Evolutionary conservation across 495 filamentous ascomycete genomes (phyloP).

Genomic region (Extremus antarcticus): DNA sequence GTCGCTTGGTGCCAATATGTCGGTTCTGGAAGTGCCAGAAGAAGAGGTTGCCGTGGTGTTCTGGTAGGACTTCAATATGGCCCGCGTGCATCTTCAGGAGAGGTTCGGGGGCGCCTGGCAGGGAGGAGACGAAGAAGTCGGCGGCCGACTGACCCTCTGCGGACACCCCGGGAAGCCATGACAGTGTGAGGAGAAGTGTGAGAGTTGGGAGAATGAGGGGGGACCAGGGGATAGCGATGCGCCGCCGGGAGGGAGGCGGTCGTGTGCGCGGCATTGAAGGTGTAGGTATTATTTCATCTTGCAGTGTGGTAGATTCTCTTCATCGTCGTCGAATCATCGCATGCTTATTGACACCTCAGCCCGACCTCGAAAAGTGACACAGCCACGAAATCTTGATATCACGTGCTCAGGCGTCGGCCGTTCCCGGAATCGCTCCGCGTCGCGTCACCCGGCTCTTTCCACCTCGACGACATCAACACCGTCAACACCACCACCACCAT

Average conservation of each 20-base stretch:
- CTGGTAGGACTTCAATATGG: conserved; percentile 78
- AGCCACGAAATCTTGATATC: background rate
- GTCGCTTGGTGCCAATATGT: conserved; percentile 83
- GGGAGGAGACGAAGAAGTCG: conserved; percentile 76
- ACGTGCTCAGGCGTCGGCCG: background rate
- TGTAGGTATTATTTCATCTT: background rate
- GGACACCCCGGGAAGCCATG: conserved; percentile 15
- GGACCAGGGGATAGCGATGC: background rate
- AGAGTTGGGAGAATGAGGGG: background rate
- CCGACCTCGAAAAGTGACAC: background rate
- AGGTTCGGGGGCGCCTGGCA: conserved; percentile 78
- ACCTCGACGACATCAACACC: background rate
- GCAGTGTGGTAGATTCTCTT: no score
- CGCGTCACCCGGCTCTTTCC: conserved; percentile 1
- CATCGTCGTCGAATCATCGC: no score
- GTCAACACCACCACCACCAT: conserved; percentile 1
- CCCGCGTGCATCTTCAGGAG: conserved; percentile 95
- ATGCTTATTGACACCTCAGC: background rate
- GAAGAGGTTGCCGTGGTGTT: conserved; percentile 84
- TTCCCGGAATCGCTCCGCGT: background rate
- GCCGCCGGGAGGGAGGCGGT: background rate
- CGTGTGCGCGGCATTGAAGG: conserved; percentile 3
- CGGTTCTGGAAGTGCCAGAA: conserved; percentile 97
- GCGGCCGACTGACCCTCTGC: conserved; percentile 50
- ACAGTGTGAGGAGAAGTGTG: background rate